Conservation (phyloP, 371 early-diverging fungal genomes). For the Syncephalis plumigaleata region DNA sequence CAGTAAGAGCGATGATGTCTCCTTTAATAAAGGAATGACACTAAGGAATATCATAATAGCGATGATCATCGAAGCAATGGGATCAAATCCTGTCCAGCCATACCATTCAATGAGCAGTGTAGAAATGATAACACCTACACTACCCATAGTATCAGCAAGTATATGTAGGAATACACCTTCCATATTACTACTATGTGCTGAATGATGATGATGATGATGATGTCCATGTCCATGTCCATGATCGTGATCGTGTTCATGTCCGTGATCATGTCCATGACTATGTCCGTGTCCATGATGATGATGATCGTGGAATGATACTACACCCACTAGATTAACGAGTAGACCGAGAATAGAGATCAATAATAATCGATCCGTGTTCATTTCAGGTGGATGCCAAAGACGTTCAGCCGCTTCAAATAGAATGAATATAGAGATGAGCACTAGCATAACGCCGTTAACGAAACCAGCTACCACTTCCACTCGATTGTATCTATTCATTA, state of each 20-base stretch:
- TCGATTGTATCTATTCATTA: conserved; percentile 68
- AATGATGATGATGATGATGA: conserved; percentile 23
- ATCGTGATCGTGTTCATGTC: conserved; percentile 25
- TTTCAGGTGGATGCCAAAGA: conserved; percentile 66
- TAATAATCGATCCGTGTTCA: conserved; percentile 69
- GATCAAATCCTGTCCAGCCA: conserved; percentile 91
- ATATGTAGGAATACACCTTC: conserved; percentile 91
- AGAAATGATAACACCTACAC: conserved; percentile 87
- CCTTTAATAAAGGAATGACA: conserved; percentile 67
- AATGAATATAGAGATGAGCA: conserved; percentile 75
- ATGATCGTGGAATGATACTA: conserved; percentile 79
- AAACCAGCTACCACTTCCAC: conserved; percentile 86
- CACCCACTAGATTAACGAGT: conserved; percentile 81
- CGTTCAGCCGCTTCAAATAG: conserved; percentile 79
- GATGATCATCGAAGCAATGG: conserved; percentile 86
- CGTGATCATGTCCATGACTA: conserved; percentile 23
- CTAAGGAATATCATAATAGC: conserved; percentile 69
- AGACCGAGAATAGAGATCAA: conserved; percentile 79
- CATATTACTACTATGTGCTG: conserved; percentile 43
- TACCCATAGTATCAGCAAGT: conserved; percentile 88
- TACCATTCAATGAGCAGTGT: conserved; percentile 74
- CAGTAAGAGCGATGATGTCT: conserved; percentile 41
- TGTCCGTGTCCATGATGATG: conserved; percentile 48
- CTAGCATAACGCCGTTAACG: conserved; percentile 76
- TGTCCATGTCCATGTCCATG: conserved; percentile 39